Conservation (phyloP, 805 yeast species). For the Kodamaea neixiangensis region DNA sequence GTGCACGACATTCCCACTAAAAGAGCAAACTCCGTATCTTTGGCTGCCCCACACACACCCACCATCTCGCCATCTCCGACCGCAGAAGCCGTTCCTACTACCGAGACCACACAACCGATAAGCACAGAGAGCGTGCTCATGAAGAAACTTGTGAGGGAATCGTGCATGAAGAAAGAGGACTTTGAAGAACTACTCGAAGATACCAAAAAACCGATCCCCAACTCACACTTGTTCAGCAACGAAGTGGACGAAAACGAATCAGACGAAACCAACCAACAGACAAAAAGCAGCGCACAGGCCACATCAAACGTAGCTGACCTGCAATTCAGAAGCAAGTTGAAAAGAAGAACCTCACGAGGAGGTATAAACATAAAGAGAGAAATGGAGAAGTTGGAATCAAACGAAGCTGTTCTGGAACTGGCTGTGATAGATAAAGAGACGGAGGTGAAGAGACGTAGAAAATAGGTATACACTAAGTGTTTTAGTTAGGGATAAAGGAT, state of each 20-base stretch:
- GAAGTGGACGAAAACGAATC: constrained; percentile 30
- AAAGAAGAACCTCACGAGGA: constrained; percentile 31
- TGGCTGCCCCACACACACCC: background rate
- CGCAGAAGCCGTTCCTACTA: background rate
- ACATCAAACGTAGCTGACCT: constrained; percentile 2
- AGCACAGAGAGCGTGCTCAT: constrained; percentile 28
- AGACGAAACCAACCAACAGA: constrained; percentile 15
- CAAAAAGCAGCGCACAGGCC: background rate
- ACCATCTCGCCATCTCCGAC: constrained; percentile 12
- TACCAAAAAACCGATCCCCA: constrained; percentile 30
- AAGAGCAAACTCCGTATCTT: constrained; percentile 2
- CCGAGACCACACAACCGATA: background rate
- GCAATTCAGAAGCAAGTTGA: constrained; percentile 15
- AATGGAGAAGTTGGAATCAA: constrained; percentile 9
- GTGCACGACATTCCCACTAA: constrained; percentile 21
- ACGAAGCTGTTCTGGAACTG: constrained; percentile 8
- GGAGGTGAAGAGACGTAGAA: constrained; percentile 6
- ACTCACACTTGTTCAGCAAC: constrained; percentile 42
- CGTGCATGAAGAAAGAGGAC: constrained; percentile 34
- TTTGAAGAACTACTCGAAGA: constrained; percentile 35
- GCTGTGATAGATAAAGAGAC: constrained; percentile 1
- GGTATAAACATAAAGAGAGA: constrained; percentile 23
- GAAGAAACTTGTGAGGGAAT: constrained; percentile 38
- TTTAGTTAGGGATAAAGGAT: background rate
- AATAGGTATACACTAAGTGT: background rate